Conservation (phyloP, 768 basidiomycete genomes). For the Termitomyces titanicus region DNA sequence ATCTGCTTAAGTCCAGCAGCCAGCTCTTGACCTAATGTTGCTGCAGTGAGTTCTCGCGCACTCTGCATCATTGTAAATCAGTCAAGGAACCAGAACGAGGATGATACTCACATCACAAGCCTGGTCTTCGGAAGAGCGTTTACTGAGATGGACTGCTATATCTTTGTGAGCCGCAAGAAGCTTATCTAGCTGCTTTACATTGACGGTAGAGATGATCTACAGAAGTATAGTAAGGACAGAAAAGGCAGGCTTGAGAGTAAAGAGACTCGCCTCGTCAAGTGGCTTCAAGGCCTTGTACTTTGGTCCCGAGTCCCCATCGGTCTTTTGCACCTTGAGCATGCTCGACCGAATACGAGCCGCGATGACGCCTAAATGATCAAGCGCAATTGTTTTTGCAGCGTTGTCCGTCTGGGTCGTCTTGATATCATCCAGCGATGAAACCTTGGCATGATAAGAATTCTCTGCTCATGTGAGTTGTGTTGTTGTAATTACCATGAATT, state of each 20-base stretch:
- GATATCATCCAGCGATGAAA: conserved; percentile 78
- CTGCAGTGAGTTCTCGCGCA: conserved; percentile 77
- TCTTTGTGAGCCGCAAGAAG: conserved; percentile 62
- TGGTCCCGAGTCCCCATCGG: conserved; percentile 20
- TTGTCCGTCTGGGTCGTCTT: conserved; percentile 72
- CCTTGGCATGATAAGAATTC: conserved; percentile 36
- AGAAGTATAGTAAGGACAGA: not conserved
- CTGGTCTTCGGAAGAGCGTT: conserved; percentile 74
- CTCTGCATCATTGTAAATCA: conserved; percentile 45
- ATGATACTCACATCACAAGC: conserved; percentile 63
- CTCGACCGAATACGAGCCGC: conserved; percentile 75
- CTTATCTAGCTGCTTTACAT: conserved; percentile 50
- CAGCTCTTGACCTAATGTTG: conserved; percentile 80
- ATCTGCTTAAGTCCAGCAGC: conserved; percentile 64
- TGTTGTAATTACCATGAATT: conserved; percentile 64
- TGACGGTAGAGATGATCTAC: conserved; percentile 52
- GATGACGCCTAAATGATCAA: conserved; percentile 94
- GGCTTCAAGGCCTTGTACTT: conserved; percentile 45
- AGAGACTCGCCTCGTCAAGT: conserved; percentile 64
- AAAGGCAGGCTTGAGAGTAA: conserved; percentile 1
- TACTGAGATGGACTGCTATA: conserved; percentile 63
- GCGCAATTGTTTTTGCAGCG: conserved; percentile 82
- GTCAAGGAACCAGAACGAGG: not conserved
- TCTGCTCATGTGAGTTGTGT: not conserved
- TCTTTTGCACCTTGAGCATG: conserved; percentile 40